A percentile compares a stretch with the other conserved stretches of the same genome.
These are phyloP conservation scores for Kwoniella dejecticola DNA, from an alignment of 768 basidiomycete genomes.

Conservation along the genomic window DNA sequence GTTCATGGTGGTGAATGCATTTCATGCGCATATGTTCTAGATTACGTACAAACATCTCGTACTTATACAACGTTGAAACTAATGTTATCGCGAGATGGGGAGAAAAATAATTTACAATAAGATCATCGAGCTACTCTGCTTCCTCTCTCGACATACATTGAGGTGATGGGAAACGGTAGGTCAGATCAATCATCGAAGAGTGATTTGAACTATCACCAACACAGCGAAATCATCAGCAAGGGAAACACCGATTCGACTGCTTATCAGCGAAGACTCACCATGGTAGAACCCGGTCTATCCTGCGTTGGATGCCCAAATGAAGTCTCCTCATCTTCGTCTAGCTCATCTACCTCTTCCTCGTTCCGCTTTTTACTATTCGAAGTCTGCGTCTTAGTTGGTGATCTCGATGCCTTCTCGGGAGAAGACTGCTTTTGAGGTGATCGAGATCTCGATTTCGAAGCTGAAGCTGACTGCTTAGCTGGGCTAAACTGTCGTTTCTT, in stretches of 20 bases:
- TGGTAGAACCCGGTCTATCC: background rate
- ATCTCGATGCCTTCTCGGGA: background rate
- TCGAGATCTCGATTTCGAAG: background rate
- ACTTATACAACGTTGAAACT: too few relatives aligned
- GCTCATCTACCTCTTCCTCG: background rate
- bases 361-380: background rate
- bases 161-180: too few relatives aligned
- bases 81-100: too few relatives aligned
- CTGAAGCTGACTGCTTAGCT: too few relatives aligned
- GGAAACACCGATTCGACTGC: background rate
- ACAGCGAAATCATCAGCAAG: background rate
- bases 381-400: background rate
- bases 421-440: background rate
- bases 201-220: background rate
- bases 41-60: too few relatives aligned
- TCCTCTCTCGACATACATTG: too few relatives aligned
- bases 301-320: background rate
- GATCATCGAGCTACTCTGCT: too few relatives aligned
- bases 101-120: too few relatives aligned
- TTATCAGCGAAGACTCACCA: background rate
- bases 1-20: too few relatives aligned
- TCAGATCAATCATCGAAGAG: background rate
- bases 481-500: too few relatives aligned
- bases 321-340: background rate
- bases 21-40: too few relatives aligned